Base-by-base conservation (phyloP, 257 asterid genomes). In the Salvia splendens region DNA sequence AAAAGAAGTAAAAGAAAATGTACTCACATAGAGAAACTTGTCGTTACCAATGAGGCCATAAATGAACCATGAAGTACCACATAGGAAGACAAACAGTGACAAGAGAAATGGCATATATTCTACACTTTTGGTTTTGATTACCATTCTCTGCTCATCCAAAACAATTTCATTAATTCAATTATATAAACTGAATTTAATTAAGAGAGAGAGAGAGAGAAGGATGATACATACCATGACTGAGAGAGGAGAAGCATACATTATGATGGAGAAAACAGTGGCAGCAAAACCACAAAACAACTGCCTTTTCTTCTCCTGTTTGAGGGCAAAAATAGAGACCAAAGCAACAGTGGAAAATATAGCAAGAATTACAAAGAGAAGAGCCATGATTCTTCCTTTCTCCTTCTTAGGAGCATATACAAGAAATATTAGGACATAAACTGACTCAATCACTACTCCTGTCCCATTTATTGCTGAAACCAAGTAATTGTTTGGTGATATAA, bases 241-340 rank as follows among this genome's bases (percentile, higher is more conserved):
- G 3, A 92, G 49, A 10, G 98, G 98, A 2, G 98, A 84, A 48
- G 87, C 98, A 66, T 92, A 92, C 96, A 92, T 92, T 0, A 86
- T 53, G 68, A 85, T 84, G 50, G 95, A 87, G 82, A 87, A 89
- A 2, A 89, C 17, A 0, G 88, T 63, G 11, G 91, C 90, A 20
- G 85, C 92, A 64, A 75, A 73, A 3, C 95, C 98, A 67, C 92
- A 81, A 2, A 92, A 57, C 5, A 77, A 6, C 74, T 84, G 84
- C 74, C 80, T 83, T 6, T 77, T 71, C 11, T 12, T n/a, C 9
- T 66, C 14, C 4, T 42, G 68, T 67, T 74, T 84, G 43, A 85
- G 72, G n/a, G 86, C 92, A 9, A 85, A 75, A 38, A 76, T 5
- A 0, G 95, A 89, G 35, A 89, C 78, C 49, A 80, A 36, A 0